Evolutionary conservation across 2,329 filamentous ascomycete genomes (phyloP).

Genomic region (Aspergillus eucalypticola): DNA sequence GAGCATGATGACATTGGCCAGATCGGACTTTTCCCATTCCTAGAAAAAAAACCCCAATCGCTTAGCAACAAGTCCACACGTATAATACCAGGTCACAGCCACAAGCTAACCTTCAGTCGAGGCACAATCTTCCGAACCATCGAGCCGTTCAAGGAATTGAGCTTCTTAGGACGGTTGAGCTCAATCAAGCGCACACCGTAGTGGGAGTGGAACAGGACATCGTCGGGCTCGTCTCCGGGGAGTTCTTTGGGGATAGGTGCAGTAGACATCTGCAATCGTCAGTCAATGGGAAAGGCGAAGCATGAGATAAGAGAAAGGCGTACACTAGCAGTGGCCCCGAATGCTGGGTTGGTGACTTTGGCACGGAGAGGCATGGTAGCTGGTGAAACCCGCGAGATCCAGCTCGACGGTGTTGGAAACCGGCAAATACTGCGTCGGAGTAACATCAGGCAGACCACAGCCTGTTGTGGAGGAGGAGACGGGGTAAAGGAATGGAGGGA

Average conservation of each 20-base stretch:
- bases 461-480: slow-evolving; percentile 15
- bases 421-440: slow-evolving; percentile 42
- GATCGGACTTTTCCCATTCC: slow-evolving; percentile 92
- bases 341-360: slow-evolving; percentile 65
- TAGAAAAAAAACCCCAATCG: slow-evolving; percentile 25
- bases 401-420: slow-evolving; percentile 47
- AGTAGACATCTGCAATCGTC: slow-evolving; percentile 46
- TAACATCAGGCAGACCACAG: slow-evolving; percentile 43
- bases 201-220: slow-evolving; percentile 87
- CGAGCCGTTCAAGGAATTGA: slow-evolving; percentile 88
- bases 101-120: slow-evolving; percentile 60
- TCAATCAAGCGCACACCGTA: slow-evolving; percentile 91
- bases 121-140: slow-evolving; percentile 96
- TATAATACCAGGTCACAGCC: not conserved
- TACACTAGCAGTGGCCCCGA: slow-evolving; percentile 57
- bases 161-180: slow-evolving; percentile 88
- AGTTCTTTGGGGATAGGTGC: slow-evolving; percentile 53
- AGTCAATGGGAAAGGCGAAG: not conserved
- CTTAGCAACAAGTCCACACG: slow-evolving; percentile 16
- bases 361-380: slow-evolving; percentile 76
- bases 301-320: slow-evolving; percentile 11
- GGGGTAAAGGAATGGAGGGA: slow-evolving; percentile 12
- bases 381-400: slow-evolving; percentile 46
- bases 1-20: slow-evolving; percentile 89
- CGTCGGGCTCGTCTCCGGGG: slow-evolving; percentile 73